Conservation (phyloP, 305 asterid genomes). For the Stenogyne calaminthoides region DNA sequence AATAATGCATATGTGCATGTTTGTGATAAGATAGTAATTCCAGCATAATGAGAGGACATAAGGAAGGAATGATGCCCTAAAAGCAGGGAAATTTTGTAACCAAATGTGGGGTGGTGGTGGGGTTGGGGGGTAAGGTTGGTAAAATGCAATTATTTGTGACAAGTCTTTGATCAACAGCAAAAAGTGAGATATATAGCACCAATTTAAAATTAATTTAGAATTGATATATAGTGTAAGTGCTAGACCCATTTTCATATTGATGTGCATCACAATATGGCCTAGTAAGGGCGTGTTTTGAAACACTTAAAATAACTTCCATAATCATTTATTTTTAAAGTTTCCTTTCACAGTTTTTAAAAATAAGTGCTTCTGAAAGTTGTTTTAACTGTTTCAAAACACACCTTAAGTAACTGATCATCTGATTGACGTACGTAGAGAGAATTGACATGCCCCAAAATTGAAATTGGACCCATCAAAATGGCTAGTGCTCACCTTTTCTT, state of each 20-base stretch:
- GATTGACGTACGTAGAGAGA: constrained; percentile 35
- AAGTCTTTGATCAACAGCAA: constrained; percentile 36
- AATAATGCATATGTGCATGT: not conserved
- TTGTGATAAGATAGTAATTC: not conserved
- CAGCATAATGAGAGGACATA: constrained; percentile 34
- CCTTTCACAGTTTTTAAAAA: too few relatives aligned
- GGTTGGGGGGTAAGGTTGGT: not conserved
- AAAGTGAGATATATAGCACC: too few relatives aligned
- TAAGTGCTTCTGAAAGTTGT: too few relatives aligned
- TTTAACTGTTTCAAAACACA: too few relatives aligned
- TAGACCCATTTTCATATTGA: constrained; percentile 37
- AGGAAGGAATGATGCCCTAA: constrained; percentile 40
- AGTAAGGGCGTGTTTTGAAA: too few relatives aligned
- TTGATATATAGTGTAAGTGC: constrained; percentile 19
- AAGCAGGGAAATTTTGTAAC: constrained; percentile 40
- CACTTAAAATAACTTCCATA: too few relatives aligned
- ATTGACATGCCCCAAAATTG: constrained; percentile 27
- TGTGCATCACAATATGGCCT: constrained; percentile 18
- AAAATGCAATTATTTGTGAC: constrained; percentile 14
- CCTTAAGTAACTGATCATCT: not conserved
- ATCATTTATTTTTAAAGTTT: too few relatives aligned
- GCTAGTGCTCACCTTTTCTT: constrained; percentile 33
- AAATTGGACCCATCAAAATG: constrained; percentile 29
- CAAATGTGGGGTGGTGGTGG: constrained; percentile 11
- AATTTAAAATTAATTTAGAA: too few relatives aligned